A percentile compares a stretch with the other conserved stretches of the same genome.
Conservation (phyloP, 306 rosid genomes). For the Carpinus viminea region DNA sequence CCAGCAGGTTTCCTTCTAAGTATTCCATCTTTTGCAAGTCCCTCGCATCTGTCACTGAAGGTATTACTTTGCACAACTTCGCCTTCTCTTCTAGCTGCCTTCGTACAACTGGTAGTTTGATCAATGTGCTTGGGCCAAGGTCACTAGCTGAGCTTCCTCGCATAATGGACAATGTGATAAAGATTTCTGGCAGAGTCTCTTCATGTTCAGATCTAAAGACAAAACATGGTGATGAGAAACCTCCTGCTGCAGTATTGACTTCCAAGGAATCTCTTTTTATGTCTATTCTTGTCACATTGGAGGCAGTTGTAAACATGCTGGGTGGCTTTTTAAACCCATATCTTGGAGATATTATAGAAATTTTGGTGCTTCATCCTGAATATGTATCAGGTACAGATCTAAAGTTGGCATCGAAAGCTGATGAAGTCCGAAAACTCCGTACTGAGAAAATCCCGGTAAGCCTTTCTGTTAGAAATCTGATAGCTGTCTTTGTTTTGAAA, state of each 20-base stretch:
- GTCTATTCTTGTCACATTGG: conserved; percentile 64
- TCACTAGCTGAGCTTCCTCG: conserved; percentile 76
- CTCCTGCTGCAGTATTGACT: conserved; percentile 27
- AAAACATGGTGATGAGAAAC: conserved; percentile 19
- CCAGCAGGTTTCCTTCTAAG: conserved; percentile 53
- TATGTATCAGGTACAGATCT: conserved; percentile 50
- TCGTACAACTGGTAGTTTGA: conserved; percentile 65
- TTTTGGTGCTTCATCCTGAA: conserved; percentile 68
- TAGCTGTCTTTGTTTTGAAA: too few relatives aligned
- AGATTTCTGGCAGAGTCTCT: conserved; percentile 44
- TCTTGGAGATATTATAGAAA: conserved; percentile 62
- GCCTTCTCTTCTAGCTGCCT: conserved; percentile 71
- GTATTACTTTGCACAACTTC: conserved; percentile 41
- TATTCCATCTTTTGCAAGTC: conserved; percentile 56
- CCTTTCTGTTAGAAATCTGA: conserved; percentile 14
- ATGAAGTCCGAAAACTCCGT: conserved; percentile 60
- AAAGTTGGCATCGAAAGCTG: conserved; percentile 61
- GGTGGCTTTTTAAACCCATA: conserved; percentile 85
- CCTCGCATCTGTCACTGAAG: conserved; percentile 59
- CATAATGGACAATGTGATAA: conserved; percentile 70
- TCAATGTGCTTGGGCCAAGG: conserved; percentile 79
- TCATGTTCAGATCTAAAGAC: conserved; percentile 38
- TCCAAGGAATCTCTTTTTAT: conserved; percentile 49
- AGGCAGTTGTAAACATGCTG: conserved; percentile 79
- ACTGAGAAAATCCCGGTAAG: conserved; percentile 82